Base-by-base conservation (phyloP, 108 stramenopile species). In the Asterionellopsis glacialis region DNA sequence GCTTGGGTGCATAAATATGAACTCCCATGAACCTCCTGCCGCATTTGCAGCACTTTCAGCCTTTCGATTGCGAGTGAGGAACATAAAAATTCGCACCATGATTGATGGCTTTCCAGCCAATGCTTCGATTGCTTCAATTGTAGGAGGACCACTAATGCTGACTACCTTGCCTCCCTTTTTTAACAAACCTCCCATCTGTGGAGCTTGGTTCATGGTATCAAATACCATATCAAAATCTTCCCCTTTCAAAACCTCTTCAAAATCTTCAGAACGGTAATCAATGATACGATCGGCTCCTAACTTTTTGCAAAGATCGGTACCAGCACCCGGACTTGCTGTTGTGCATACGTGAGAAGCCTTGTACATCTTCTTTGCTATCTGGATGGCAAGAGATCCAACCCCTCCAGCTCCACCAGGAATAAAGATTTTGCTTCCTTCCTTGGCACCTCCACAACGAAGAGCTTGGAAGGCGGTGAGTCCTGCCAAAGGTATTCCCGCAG, bases 301-400 rank as follows among this genome's bases (percentile, higher is more conserved):
- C n/a, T 16, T 21, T 51, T 67, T 55, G 53, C 27, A 23, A 15
- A 72, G 16, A 11, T 66, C 65, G 39, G 49, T 28, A 15, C 48
- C 22, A 41, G 39, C 51, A 41, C 65, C 59, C 0, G 65, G 45
- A 49, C 45, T 48, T 11, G 65, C 65, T 9, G 67, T 64, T 18
- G 67, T 41, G 23, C n/a, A 41, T 7, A 71, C 69, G 14, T 59
- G 19, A 9, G 53, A 55, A 15, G 75, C 75, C 9, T 59, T 47
- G 23, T 45, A 19, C 50, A 51, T 51, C 5, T 24, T 16, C 61
- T 67, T 76, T 14, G 70, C 70, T 16, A 72, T 61, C 47, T 67
- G 65, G n/a, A 77, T 51, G 38, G 75, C 75, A 4, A 56, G 41
- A 22, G 68, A 54, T n/a, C 75, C 75, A 41, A 69, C 68, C 51